Percentiles rank a stretch among this genome's conserved stretches.
Conservation (phyloP, 1,284 basidiomycete species). For the Puccinia hordei region DNA sequence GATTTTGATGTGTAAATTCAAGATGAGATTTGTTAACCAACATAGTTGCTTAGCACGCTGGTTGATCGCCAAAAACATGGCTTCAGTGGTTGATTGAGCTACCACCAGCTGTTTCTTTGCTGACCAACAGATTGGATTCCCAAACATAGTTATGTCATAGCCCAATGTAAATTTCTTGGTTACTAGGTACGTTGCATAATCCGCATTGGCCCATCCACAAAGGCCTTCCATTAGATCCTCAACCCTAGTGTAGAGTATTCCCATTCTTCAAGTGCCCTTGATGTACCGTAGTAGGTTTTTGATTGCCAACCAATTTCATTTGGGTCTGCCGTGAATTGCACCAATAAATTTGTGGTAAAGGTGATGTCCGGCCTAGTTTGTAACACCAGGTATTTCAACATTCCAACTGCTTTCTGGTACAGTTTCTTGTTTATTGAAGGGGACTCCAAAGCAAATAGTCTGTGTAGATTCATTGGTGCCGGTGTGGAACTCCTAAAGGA, state of each 20-base stretch:
- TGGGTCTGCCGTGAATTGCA: neutral
- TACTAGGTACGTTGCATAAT: neutral
- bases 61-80: slow-evolving; percentile 15
- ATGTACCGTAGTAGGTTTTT: slow-evolving; percentile 7
- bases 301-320: neutral
- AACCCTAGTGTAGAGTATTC: neutral
- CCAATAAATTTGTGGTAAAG: slow-evolving; percentile 23
- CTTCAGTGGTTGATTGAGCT: slow-evolving; percentile 18
- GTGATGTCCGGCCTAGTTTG: slow-evolving; percentile 20
- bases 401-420: slow-evolving; percentile 14
- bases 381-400: slow-evolving; percentile 11
- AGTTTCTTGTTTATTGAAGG: neutral
- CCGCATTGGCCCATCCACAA: slow-evolving; percentile 33
- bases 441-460: neutral
- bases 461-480: neutral
- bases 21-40: slow-evolving; percentile 24
- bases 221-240: neutral
- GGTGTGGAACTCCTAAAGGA: too few relatives aligned
- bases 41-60: slow-evolving; percentile 14
- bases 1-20: neutral
- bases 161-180: neutral
- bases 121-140: slow-evolving; percentile 20
- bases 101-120: slow-evolving; percentile 21
- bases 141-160: slow-evolving; percentile 13
- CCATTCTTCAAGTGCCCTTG: neutral